Conservation (phyloP, 331 rosid species). For the Acacia pycnantha region DNA sequence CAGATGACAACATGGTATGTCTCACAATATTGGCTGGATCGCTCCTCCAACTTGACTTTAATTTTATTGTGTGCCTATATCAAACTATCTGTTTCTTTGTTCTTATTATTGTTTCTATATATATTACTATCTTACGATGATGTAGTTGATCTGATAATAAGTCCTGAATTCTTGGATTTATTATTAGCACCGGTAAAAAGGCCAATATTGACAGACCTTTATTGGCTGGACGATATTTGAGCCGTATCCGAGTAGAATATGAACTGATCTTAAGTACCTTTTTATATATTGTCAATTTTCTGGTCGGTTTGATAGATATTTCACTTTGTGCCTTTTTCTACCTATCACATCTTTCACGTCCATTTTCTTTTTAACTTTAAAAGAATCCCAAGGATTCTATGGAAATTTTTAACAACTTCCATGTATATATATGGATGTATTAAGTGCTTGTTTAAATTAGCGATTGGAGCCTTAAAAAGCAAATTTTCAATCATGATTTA, state of each 20-base stretch:
- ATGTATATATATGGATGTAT: not conserved
- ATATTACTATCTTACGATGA: slow-evolving; percentile 15
- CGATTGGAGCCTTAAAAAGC: too few species aligned
- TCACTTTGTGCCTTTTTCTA: slow-evolving; percentile 18
- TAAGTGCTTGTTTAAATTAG: too few species aligned
- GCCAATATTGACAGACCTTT: not conserved
- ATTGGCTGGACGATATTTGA: slow-evolving; percentile 30
- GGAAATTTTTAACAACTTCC: slow-evolving; percentile 14
- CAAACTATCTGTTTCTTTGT: slow-evolving; percentile 21
- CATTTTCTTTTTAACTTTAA: not conserved
- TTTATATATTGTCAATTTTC: not conserved
- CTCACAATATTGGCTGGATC: slow-evolving; percentile 33
- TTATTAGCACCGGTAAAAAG: slow-evolving; percentile 17
- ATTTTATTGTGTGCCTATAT: not conserved
- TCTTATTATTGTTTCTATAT: not conserved
- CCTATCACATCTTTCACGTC: not conserved
- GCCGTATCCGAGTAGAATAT: slow-evolving; percentile 15
- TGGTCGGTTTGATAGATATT: not conserved
- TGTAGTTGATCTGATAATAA: slow-evolving; percentile 9
- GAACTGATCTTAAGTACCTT: not conserved
- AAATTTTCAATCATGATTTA: too few species aligned
- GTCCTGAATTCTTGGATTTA: slow-evolving; percentile 21
- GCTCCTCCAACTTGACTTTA: slow-evolving; percentile 39
- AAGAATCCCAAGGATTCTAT: not conserved
- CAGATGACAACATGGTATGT: slow-evolving; percentile 41